A percentile compares a stretch with the other conserved stretches of the same genome.
These are phyloP conservation scores for Solanum acaule DNA, from an alignment of 257 asterid species.

Conservation along the genomic window DNA sequence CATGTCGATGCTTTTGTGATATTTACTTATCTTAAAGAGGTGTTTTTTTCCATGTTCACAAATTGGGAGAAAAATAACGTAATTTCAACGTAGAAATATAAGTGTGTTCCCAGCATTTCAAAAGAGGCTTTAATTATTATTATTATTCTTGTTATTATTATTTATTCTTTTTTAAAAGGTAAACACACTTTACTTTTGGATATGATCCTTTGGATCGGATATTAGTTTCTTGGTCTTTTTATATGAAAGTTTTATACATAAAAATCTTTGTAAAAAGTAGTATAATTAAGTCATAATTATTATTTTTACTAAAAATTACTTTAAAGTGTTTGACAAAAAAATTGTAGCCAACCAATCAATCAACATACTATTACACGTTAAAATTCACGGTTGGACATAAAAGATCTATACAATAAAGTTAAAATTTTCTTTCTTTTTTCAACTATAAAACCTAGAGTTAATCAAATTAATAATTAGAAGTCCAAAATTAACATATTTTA, in stretches of 20 bases:
- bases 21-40: not conserved
- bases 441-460: not conserved
- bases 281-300: too few relatives aligned
- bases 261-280: not conserved
- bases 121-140: not conserved
- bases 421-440: not conserved
- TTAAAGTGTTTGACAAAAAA: not conserved
- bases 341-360: too few relatives aligned
- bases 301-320: not conserved
- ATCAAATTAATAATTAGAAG: not conserved
- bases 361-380: not conserved
- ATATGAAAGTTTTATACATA: not conserved
- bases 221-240: not conserved
- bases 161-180: not conserved
- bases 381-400: not conserved
- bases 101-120: not conserved
- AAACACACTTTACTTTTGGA: not conserved
- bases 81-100: not conserved
- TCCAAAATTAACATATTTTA: not conserved
- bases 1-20: not conserved
- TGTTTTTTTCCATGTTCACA: not conserved
- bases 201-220: not conserved
- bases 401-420: not conserved
- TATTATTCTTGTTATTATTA: too few relatives aligned
- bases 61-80: not conserved